Evolutionary conservation across 306 rosid species (phyloP).

Genomic region (Ormosia emarginata): DNA sequence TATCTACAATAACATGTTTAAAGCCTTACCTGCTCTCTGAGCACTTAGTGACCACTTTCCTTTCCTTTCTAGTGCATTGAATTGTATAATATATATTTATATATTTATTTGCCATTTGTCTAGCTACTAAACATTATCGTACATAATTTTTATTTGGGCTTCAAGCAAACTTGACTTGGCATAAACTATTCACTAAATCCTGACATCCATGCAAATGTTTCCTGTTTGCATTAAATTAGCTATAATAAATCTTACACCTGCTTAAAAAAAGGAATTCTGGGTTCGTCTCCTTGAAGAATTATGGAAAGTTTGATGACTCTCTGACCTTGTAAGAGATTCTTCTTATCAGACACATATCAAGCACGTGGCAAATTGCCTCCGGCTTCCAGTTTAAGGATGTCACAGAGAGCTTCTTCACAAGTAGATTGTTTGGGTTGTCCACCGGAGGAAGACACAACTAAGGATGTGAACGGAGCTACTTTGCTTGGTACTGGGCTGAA

Average conservation of each 20-base stretch:
- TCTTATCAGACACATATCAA: conserved; percentile 68
- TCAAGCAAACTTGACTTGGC: background rate
- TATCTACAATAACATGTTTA: background rate
- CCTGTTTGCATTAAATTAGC: conserved; percentile 5
- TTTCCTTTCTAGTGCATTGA: background rate
- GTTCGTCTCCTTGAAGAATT: conserved; percentile 9
- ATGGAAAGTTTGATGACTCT: conserved; percentile 6
- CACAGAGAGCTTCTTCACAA: conserved; percentile 38
- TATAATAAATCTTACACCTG: background rate
- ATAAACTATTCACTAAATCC: background rate
- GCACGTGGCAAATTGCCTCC: conserved; percentile 47
- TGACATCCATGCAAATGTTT: conserved; percentile 4
- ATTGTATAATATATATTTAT: background rate
- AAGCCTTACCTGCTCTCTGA: background rate
- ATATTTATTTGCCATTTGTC: background rate
- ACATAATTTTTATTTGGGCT: conserved; percentile 3
- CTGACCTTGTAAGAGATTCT: conserved; percentile 37
- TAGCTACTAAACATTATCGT: background rate
- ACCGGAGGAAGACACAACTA: conserved; percentile 36
- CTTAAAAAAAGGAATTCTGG: background rate
- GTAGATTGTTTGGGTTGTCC: conserved; percentile 40
- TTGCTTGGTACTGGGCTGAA: conserved; percentile 78
- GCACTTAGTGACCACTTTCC: background rate
- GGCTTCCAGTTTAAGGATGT: conserved; percentile 43
- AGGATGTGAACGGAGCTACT: conserved; percentile 38